Evolutionary conservation across 2,329 filamentous ascomycete genomes (phyloP).

Genomic region (Pyrenochaeta sp.): DNA sequence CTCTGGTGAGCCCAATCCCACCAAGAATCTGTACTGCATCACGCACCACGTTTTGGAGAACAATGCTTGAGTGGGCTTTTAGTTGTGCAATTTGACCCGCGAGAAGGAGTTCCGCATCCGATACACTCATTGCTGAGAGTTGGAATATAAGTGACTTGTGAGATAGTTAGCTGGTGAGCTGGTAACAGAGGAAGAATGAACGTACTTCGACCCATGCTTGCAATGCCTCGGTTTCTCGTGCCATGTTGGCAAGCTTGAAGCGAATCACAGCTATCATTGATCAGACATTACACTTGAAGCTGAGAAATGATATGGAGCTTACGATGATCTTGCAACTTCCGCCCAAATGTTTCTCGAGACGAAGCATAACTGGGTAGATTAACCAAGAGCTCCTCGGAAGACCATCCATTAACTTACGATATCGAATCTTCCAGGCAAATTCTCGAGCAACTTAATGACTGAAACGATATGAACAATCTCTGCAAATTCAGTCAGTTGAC

Average conservation of each 20-base stretch:
- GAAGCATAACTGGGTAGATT: background rate
- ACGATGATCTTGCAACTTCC: constrained; percentile 4
- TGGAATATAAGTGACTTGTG: background rate
- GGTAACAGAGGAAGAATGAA: background rate
- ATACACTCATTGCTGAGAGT: background rate
- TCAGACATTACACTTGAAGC: too few species aligned
- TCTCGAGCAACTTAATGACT: constrained; percentile 4
- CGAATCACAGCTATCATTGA: constrained; percentile 1
- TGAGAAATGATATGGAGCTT: too few species aligned
- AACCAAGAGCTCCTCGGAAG: too few species aligned
- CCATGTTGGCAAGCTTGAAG: constrained; percentile 9
- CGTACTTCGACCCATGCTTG: constrained; percentile 4
- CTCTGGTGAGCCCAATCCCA: constrained; percentile 5
- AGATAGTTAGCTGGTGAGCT: too few species aligned
- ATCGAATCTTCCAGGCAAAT: constrained; percentile 10
- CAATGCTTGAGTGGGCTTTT: constrained; percentile 3
- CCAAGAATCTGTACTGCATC: constrained; percentile 6
- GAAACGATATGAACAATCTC: constrained; percentile 60
- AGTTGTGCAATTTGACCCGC: constrained; percentile 1
- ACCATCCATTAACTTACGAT: too few species aligned
- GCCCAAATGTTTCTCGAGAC: constrained; percentile 6
- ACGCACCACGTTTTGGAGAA: constrained; percentile 1
- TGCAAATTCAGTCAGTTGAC: background rate
- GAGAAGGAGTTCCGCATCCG: background rate
- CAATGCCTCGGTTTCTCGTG: constrained; percentile 3